A percentile compares a stretch with the other conserved stretches of the same genome.
Evolutionary conservation across 495 filamentous ascomycete species (phyloP).

Genomic region (Bombardia bombarda): DNA sequence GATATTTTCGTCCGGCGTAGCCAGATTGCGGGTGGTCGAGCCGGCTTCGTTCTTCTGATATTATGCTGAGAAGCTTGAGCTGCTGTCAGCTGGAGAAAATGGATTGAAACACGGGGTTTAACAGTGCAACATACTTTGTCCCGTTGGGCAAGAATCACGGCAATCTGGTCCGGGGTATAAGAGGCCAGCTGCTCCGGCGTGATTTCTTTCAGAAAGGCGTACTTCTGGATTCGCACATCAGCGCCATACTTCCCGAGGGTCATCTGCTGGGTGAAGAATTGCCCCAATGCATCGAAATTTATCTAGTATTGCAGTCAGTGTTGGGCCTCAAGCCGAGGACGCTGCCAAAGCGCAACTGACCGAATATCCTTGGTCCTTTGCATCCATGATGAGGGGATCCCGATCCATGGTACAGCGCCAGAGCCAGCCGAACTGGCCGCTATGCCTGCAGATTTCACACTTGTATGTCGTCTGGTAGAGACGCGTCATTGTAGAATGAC

Average conservation of each 20-base stretch:
- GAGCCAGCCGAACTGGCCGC: slow-evolving; percentile 52
- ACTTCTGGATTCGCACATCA: slow-evolving; percentile 26
- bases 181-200: slow-evolving; percentile 38
- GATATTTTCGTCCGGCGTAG: slow-evolving; percentile 1
- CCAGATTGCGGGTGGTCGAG: background rate
- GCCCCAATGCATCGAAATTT: slow-evolving; percentile 20
- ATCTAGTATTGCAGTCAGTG: slow-evolving; percentile 12
- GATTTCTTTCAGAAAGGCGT: slow-evolving; percentile 42
- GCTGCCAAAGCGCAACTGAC: slow-evolving; percentile 22
- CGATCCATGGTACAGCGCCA: slow-evolving; percentile 58
- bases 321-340: too few species aligned
- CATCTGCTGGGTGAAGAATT: slow-evolving; percentile 15
- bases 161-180: slow-evolving; percentile 34
- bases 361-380: slow-evolving; percentile 16
- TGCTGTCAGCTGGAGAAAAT: background rate
- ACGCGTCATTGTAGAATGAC: slow-evolving; percentile 52
- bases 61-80: slow-evolving; percentile 17
- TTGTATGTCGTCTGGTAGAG: slow-evolving; percentile 33
- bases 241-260: slow-evolving; percentile 21
- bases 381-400: slow-evolving; percentile 34
- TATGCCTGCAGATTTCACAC: slow-evolving; percentile 45
- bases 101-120: too few species aligned
- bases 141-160: slow-evolving; percentile 33
- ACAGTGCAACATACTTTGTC: slow-evolving; percentile 20
- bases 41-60: slow-evolving; percentile 9